Percentiles rank a stretch among this genome's conserved stretches.
Conservation (phyloP, 2,329 filamentous ascomycete species). For the Pseudocercospora crystallina region DNA sequence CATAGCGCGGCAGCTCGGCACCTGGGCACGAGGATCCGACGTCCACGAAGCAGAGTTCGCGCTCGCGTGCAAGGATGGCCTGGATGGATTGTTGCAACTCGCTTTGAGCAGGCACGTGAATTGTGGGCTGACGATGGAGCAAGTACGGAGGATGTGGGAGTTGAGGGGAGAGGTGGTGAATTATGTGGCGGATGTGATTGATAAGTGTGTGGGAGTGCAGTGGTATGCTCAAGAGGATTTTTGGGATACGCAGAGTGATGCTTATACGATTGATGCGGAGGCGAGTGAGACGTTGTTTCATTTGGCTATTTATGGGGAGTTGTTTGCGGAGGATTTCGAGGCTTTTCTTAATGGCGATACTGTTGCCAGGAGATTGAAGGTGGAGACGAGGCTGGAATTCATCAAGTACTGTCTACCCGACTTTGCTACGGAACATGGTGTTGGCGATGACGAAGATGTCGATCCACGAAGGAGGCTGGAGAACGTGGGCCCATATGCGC, state of each 20-base stretch:
- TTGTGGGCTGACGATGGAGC: conserved; percentile 34
- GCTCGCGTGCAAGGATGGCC: conserved; percentile 24
- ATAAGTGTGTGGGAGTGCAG: conserved; percentile 35
- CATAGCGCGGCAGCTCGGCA: conserved; percentile 33
- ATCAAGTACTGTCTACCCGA: conserved; percentile 36
- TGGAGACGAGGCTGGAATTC: conserved; percentile 32
- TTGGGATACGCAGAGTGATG: conserved; percentile 36
- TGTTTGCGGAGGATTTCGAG: conserved; percentile 32
- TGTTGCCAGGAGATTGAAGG: conserved; percentile 8
- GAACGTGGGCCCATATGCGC: conserved; percentile 21
- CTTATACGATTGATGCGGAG: conserved; percentile 30
- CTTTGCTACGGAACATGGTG: neutral
- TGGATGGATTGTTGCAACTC: conserved; percentile 35
- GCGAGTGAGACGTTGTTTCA: conserved; percentile 31
- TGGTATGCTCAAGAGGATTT: conserved; percentile 31
- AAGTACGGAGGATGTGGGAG: conserved; percentile 33
- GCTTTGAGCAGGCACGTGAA: conserved; percentile 20
- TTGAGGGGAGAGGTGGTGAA: conserved; percentile 35
- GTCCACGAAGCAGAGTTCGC: conserved; percentile 27
- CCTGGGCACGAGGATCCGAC: conserved; percentile 35
- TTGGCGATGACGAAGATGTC: neutral
- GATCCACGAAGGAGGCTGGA: conserved; percentile 18
- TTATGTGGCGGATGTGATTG: conserved; percentile 35
- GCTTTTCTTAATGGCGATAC: conserved; percentile 20
- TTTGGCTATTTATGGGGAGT: conserved; percentile 36